A percentile compares a stretch with the other conserved stretches of the same genome.
Conservation (phyloP, 2,329 filamentous ascomycete species). For the Clathrospora elynae region DNA sequence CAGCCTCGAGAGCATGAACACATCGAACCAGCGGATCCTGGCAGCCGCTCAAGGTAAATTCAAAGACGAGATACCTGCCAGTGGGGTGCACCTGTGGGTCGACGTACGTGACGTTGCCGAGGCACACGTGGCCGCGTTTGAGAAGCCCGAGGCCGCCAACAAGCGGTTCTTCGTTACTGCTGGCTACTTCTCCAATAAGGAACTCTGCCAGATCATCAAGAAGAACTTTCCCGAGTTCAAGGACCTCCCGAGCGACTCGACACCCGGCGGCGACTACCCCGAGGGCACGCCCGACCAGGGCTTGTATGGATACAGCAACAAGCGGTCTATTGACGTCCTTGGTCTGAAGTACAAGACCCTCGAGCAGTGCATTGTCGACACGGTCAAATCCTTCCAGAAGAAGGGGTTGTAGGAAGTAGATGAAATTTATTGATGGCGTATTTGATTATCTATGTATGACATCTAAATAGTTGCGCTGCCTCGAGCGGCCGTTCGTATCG, state of each 20-base stretch:
- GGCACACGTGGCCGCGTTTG: constrained; percentile 65
- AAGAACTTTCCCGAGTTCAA: constrained; percentile 61
- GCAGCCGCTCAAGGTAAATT: constrained; percentile 67
- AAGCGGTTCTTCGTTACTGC: constrained; percentile 67
- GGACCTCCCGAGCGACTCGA: constrained; percentile 53
- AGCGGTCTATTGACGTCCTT: constrained; percentile 59
- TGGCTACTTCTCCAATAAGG: constrained; percentile 65
- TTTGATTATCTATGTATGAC: constrained; percentile 20
- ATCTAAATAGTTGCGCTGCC: constrained; percentile 15
- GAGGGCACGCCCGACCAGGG: constrained; percentile 51
- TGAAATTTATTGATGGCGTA: not conserved
- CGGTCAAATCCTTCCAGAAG: constrained; percentile 66
- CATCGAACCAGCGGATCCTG: constrained; percentile 70
- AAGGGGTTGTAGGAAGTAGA: constrained; percentile 51
- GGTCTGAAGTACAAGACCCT: constrained; percentile 64
- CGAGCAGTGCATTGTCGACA: constrained; percentile 65
- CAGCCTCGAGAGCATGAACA: constrained; percentile 69
- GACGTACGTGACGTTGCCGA: constrained; percentile 63
- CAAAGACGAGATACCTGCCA: constrained; percentile 63
- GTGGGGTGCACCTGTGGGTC: constrained; percentile 58
- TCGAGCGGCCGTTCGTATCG: not conserved
- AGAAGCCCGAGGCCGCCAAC: constrained; percentile 62
- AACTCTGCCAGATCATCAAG: constrained; percentile 61
- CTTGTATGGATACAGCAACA: constrained; percentile 59
- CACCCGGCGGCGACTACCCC: constrained; percentile 54